A percentile compares a stretch with the other conserved stretches of the same genome.
Conservation (phyloP, 2,329 filamentous ascomycete species). For the Kalmusia sp. region DNA sequence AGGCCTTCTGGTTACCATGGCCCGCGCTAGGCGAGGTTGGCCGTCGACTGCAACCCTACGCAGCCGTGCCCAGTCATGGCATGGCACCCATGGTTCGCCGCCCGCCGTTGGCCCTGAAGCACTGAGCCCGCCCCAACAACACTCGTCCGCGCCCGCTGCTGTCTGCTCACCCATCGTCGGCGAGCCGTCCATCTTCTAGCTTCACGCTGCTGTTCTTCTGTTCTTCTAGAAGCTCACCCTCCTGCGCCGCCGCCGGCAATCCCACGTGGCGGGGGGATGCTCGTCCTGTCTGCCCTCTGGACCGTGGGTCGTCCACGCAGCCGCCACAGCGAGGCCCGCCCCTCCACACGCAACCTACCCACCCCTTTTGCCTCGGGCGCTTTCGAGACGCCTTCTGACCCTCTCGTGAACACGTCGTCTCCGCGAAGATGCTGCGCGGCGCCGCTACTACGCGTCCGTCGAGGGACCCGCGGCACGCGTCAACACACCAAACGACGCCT, state of each 20-base stretch:
- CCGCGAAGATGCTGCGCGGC: not conserved
- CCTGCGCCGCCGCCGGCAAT: not conserved
- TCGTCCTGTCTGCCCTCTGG: not conserved
- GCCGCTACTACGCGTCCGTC: not conserved
- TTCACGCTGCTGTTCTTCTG: not conserved
- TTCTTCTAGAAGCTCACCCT: constrained; percentile 6
- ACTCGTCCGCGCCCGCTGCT: not conserved
- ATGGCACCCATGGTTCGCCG: too few relatives aligned
- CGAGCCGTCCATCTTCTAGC: not conserved
- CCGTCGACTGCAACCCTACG: not conserved
- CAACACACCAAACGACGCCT: not conserved
- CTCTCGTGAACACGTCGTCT: not conserved
- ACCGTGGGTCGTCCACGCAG: not conserved
- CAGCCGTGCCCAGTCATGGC: not conserved
- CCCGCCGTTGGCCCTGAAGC: not conserved
- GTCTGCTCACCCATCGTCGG: too few relatives aligned
- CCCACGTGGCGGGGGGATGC: constrained; percentile 7
- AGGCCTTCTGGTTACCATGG: not conserved
- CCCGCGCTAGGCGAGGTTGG: not conserved
- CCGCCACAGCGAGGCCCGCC: not conserved
- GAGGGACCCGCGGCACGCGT: not conserved
- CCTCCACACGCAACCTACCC: not conserved
- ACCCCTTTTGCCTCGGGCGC: constrained; percentile 1
- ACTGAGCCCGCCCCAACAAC: not conserved
- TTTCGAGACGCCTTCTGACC: not conserved